These are phyloP conservation scores for Chaetoceros muelleri DNA, from an alignment of 108 stramenopile genomes.

Conservation along the genomic window DNA sequence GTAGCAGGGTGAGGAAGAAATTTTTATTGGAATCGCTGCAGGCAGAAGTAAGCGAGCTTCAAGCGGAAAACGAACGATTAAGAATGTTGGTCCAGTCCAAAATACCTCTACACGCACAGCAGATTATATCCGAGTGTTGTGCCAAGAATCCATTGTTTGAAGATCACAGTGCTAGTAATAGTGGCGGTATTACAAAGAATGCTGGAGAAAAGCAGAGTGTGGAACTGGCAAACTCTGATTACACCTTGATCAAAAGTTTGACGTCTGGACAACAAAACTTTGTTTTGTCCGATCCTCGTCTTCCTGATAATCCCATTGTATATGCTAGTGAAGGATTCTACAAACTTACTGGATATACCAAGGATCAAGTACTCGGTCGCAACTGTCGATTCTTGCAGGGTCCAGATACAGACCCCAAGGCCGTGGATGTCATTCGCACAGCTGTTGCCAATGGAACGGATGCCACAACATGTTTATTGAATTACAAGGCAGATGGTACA, in stretches of 20 bases:
- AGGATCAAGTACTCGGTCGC: conserved; percentile 88
- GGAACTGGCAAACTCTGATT: conserved; percentile 62
- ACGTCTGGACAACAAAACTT: conserved; percentile 81
- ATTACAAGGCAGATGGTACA: conserved; percentile 96
- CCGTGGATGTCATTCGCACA: conserved; percentile 82
- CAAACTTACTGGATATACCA: conserved; percentile 90
- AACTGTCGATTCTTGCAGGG: conserved; percentile 98
- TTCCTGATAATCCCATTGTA: conserved; percentile 96
- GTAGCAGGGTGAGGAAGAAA: conserved; percentile 94
- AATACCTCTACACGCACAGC: conserved; percentile 65
- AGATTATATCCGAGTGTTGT: conserved; percentile 76
- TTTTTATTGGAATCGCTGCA: conserved; percentile 96
- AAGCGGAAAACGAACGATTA: conserved; percentile 82
- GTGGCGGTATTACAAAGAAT: conserved; percentile 9
- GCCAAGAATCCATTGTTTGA: conserved; percentile 56
- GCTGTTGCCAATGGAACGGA: conserved; percentile 76
- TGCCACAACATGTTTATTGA: conserved; percentile 85
- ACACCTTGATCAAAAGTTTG: conserved; percentile 68
- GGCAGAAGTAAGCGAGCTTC: conserved; percentile 76
- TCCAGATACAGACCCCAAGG: conserved; percentile 83
- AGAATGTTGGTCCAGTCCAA: conserved; percentile 71
- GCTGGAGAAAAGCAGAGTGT: too few relatives aligned
- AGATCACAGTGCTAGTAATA: conserved; percentile 1
- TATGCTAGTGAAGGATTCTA: conserved; percentile 88
- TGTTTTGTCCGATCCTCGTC: conserved; percentile 89